These are phyloP conservation scores for Blattamonas nauphoetae DNA, from an alignment of 78 protist genomes.

Conservation along the genomic window DNA sequence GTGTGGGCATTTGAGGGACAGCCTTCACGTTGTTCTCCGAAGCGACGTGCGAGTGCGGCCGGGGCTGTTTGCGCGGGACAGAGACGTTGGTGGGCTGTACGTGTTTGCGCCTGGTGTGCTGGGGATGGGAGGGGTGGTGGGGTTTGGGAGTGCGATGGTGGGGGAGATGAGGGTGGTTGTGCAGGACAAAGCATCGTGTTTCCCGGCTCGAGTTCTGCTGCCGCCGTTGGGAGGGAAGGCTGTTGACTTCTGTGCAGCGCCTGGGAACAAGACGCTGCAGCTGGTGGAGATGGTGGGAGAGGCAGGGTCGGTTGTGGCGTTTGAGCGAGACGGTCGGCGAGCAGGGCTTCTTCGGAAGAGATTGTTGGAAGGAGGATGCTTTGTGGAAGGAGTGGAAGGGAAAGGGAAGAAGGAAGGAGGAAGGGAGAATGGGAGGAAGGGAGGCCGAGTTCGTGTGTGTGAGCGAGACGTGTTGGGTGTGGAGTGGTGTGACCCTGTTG, in stretches of 20 bases:
- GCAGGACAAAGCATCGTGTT: conserved; percentile 28
- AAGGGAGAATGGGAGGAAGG: not conserved
- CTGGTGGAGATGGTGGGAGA: not conserved
- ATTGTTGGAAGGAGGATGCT: not conserved
- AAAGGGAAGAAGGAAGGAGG: not conserved
- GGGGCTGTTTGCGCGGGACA: too few species aligned
- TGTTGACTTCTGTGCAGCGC: conserved; percentile 25
- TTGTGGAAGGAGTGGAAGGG: not conserved
- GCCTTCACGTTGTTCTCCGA: too few species aligned
- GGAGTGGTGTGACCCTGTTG: not conserved
- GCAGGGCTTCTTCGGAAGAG: not conserved
- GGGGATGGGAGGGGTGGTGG: too few species aligned
- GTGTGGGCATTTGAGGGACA: too few species aligned
- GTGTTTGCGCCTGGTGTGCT: too few species aligned
- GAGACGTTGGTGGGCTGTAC: too few species aligned
- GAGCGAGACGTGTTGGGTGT: not conserved
- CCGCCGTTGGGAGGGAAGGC: not conserved
- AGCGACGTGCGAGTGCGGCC: too few species aligned
- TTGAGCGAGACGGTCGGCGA: not conserved
- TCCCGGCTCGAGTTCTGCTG: conserved; percentile 11
- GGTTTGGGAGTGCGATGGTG: too few species aligned
- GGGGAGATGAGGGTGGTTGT: conserved; percentile 2
- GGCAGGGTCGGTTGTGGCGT: not conserved
- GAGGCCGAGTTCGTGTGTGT: not conserved
- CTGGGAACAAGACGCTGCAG: conserved; percentile 20